Percentiles rank a stretch among this genome's conserved stretches.
Evolutionary conservation across 202 grass and related monocot genomes (phyloP).

Genomic region (Dendrocalamus latiflorus): DNA sequence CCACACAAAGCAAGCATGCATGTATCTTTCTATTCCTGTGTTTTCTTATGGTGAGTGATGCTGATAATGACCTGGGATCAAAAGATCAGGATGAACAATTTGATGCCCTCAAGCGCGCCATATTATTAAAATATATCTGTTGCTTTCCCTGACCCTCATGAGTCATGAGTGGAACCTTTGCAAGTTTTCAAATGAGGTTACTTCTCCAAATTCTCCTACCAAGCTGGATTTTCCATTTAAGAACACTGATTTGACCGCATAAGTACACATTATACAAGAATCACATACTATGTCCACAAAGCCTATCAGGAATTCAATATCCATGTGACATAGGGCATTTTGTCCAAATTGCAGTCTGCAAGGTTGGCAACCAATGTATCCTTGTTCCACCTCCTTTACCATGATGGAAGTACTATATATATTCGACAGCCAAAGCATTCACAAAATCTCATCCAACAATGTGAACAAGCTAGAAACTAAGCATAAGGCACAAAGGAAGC

Average conservation of each 20-base stretch:
- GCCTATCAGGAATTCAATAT: not conserved
- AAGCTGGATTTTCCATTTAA: constrained; percentile 5
- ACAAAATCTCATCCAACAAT: not conserved
- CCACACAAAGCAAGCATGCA: no score
- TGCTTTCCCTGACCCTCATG: constrained; percentile 11
- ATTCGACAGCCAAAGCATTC: not conserved
- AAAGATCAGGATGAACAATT: no score
- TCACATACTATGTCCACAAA: constrained; percentile 11
- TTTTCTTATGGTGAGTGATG: no score
- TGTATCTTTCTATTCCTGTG: no score
- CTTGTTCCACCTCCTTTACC: not conserved
- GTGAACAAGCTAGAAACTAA: not conserved
- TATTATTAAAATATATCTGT: no score
- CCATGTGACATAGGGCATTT: no score
- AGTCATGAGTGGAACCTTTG: not conserved
- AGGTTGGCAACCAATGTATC: not conserved
- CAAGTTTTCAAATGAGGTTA: not conserved
- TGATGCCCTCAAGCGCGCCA: no score
- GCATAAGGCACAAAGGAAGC: not conserved
- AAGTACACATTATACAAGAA: not conserved
- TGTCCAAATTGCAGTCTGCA: not conserved
- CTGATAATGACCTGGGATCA: no score
- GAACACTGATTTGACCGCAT: not conserved
- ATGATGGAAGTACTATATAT: not conserved
- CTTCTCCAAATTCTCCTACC: no score